Conservation (phyloP, 2,329 filamentous ascomycete species). For the Xylaria sp. region DNA sequence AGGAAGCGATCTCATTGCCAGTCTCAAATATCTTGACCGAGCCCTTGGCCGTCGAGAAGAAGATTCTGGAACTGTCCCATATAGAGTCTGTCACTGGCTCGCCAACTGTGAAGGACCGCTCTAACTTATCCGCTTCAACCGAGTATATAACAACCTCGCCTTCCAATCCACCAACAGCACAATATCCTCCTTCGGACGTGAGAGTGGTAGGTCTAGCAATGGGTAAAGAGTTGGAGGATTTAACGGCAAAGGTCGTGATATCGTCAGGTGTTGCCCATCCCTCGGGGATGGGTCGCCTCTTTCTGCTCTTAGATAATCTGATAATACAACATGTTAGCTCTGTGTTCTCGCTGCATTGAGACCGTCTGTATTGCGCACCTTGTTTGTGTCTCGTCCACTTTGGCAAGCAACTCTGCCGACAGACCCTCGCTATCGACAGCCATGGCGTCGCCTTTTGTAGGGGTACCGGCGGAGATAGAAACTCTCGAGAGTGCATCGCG, state of each 20-base stretch:
- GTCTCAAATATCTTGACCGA: conserved; percentile 82
- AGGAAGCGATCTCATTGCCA: conserved; percentile 73
- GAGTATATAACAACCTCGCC: conserved; percentile 82
- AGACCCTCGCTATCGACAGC: conserved; percentile 85
- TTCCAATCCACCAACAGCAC: conserved; percentile 78
- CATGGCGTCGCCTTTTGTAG: conserved; percentile 82
- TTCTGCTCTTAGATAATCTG: conserved; percentile 86
- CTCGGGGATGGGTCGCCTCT: conserved; percentile 86
- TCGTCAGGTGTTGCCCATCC: conserved; percentile 84
- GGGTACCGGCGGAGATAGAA: conserved; percentile 71
- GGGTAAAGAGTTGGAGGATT: conserved; percentile 58
- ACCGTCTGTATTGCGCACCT: conserved; percentile 64
- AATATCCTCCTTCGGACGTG: conserved; percentile 68
- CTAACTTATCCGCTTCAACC: conserved; percentile 71
- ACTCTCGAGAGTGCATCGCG: conserved; percentile 88
- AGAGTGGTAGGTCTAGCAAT: conserved; percentile 62
- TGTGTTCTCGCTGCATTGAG: conserved; percentile 28
- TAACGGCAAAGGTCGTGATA: conserved; percentile 63
- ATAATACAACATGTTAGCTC: conserved; percentile 33
- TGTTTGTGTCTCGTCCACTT: conserved; percentile 83
- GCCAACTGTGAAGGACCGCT: conserved; percentile 73
- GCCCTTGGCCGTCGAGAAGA: conserved; percentile 80
- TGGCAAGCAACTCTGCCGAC: conserved; percentile 74
- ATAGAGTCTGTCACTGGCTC: conserved; percentile 73
- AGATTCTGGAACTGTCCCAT: conserved; percentile 74